Evolutionary conservation across 1,284 basidiomycete genomes (phyloP).

Genomic region (Quambalaria eucalypti): DNA sequence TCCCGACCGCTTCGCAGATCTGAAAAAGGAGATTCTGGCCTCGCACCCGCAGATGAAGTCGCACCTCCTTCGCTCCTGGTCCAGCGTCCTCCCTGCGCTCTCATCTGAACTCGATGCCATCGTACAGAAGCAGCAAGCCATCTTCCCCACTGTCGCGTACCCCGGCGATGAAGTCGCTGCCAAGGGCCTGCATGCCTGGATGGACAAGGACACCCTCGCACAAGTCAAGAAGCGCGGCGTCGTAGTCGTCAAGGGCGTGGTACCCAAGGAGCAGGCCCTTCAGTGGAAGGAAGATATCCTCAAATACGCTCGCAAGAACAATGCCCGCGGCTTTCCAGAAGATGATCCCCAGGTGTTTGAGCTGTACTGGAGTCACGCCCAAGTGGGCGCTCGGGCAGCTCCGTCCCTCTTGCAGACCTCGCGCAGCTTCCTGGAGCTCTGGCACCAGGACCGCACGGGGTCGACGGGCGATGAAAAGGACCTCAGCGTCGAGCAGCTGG

Average conservation of each 20-base stretch:
- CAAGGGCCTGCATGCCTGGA: slow-evolving; percentile 11
- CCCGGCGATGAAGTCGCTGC: slow-evolving; percentile 6
- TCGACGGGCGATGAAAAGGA: background rate
- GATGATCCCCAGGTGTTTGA: slow-evolving; percentile 35
- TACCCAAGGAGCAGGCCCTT: slow-evolving; percentile 12
- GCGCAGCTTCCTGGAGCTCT: slow-evolving; percentile 19
- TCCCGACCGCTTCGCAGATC: slow-evolving; percentile 18
- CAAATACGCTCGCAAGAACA: slow-evolving; percentile 17
- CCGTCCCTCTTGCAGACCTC: slow-evolving; percentile 18
- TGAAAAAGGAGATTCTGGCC: slow-evolving; percentile 19
- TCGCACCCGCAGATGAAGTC: slow-evolving; percentile 11
- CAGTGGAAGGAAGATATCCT: slow-evolving; percentile 24
- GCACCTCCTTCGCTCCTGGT: slow-evolving; percentile 16
- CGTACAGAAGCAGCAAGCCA: slow-evolving; percentile 2
- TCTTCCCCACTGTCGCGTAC: slow-evolving; percentile 20
- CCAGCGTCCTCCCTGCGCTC: slow-evolving; percentile 13
- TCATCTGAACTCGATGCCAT: slow-evolving; percentile 10
- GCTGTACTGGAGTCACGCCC: slow-evolving; percentile 28
- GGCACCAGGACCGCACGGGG: background rate
- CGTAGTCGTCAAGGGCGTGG: slow-evolving; percentile 24
- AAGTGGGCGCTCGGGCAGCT: slow-evolving; percentile 20
- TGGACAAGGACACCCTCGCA: slow-evolving; percentile 9
- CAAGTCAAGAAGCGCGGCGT: slow-evolving; percentile 24
- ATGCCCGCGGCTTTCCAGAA: slow-evolving; percentile 16
- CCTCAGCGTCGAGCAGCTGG: background rate